Evolutionary conservation across 441 rosid genomes (phyloP).

Genomic region (Euphorbia celastroides): DNA sequence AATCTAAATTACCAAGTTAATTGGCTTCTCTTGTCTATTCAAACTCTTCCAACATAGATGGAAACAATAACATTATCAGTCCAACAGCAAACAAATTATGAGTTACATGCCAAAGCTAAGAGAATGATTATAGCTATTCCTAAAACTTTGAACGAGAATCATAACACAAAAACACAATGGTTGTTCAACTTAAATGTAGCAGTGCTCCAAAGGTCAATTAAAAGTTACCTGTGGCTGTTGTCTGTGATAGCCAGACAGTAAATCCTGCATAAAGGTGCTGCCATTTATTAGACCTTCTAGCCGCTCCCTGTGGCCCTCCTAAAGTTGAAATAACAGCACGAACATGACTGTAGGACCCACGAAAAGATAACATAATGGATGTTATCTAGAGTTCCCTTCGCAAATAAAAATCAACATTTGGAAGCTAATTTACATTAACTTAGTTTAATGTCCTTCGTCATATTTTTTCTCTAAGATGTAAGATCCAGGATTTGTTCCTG

Average conservation of each 20-base stretch:
- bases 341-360: conserved; percentile 57
- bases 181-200: conserved; percentile 8
- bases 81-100: neutral
- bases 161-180: neutral
- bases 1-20: neutral
- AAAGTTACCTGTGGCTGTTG: conserved; percentile 60
- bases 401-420: neutral
- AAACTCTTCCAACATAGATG: neutral
- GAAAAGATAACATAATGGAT: neutral
- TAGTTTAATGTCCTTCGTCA: neutral
- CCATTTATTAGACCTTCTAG: conserved; percentile 58
- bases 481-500: neutral
- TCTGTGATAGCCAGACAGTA: conserved; percentile 78
- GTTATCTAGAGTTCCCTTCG: neutral
- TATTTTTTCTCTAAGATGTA: too few species aligned
- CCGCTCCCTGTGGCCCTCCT: conserved; percentile 79
- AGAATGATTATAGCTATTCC: neutral
- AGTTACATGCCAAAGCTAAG: neutral
- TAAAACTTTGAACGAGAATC: neutral
- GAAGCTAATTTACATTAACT: neutral
- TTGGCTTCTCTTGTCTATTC: neutral
- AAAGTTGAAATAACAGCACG: conserved; percentile 80
- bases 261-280: conserved; percentile 81
- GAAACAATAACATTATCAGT: neutral
- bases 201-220: conserved; percentile 5